These are phyloP conservation scores for Fomes fomentarius DNA, from an alignment of 1,284 basidiomycete genomes.

Conservation along the genomic window DNA sequence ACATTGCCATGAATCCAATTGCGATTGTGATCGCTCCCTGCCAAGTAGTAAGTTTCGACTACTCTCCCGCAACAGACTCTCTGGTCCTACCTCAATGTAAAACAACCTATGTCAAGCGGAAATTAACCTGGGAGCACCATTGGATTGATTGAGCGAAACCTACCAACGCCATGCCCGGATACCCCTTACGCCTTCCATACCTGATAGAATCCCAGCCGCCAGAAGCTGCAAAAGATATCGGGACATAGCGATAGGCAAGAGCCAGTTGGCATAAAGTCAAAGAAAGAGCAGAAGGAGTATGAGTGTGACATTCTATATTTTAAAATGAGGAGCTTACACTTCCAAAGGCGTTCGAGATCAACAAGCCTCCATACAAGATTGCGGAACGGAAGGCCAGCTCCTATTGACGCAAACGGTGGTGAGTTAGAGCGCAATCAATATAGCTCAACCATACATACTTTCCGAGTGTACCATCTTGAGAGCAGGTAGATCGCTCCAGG, in stretches of 20 bases:
- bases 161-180: constrained; percentile 76
- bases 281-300: neutral
- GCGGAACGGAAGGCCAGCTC: constrained; percentile 72
- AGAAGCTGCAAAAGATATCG: constrained; percentile 57
- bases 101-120: constrained; percentile 49
- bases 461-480: constrained; percentile 71
- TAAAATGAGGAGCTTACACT: constrained; percentile 44
- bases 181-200: constrained; percentile 69
- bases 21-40: constrained; percentile 61
- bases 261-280: neutral
- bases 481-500: constrained; percentile 64
- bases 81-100: constrained; percentile 55
- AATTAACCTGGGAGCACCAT: neutral
- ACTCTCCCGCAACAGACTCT: neutral
- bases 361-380: constrained; percentile 68
- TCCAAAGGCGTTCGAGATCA: constrained; percentile 82
- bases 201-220: constrained; percentile 69
- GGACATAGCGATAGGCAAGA: neutral
- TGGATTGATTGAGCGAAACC: constrained; percentile 16
- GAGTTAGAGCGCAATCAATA: neutral
- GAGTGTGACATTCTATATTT: neutral
- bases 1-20: constrained; percentile 60
- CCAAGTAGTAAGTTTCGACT: neutral
- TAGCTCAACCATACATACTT: constrained; percentile 39
- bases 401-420: constrained; percentile 34